These are phyloP conservation scores for Pichia scutulata DNA, from an alignment of 805 yeast genomes.

Conservation along the genomic window DNA sequence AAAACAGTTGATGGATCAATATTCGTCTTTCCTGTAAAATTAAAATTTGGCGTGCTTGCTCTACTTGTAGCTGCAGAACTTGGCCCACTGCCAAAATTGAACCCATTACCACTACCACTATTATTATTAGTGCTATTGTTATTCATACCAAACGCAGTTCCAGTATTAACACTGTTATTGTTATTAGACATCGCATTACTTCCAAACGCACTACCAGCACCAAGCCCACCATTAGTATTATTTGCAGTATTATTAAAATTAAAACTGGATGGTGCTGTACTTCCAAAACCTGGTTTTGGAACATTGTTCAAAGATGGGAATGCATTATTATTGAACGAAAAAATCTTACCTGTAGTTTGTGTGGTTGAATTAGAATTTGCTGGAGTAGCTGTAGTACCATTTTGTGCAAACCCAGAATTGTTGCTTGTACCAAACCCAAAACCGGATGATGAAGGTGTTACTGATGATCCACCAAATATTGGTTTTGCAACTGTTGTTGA, in stretches of 20 bases:
- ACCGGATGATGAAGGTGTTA: not conserved
- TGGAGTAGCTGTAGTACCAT: not conserved
- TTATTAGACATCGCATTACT: not conserved
- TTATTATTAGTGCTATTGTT: not conserved
- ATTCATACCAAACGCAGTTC: not conserved
- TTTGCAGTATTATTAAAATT: not conserved
- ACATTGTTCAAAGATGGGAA: conserved; percentile 1
- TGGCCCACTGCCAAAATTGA: not conserved
- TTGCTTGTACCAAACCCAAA: not conserved
- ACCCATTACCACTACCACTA: not conserved
- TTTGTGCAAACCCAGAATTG: not conserved
- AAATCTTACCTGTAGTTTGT: not conserved
- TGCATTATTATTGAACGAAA: conserved; percentile 2
- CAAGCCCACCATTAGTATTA: not conserved
- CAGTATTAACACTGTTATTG: not conserved
- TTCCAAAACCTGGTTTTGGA: conserved; percentile 1
- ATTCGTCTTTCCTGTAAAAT: conserved; percentile 23
- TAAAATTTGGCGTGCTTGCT: conserved; percentile 27
- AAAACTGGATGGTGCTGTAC: not conserved
- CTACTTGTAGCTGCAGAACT: conserved; percentile 2
- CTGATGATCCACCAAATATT: not conserved
- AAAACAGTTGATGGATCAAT: conserved; percentile 26
- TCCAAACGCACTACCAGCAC: conserved; percentile 1
- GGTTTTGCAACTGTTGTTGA: not conserved
- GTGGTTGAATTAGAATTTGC: not conserved